phyloP scores from a whole-genome alignment of 768 basidiomycete species.

The Mycena galericulata region DNA sequence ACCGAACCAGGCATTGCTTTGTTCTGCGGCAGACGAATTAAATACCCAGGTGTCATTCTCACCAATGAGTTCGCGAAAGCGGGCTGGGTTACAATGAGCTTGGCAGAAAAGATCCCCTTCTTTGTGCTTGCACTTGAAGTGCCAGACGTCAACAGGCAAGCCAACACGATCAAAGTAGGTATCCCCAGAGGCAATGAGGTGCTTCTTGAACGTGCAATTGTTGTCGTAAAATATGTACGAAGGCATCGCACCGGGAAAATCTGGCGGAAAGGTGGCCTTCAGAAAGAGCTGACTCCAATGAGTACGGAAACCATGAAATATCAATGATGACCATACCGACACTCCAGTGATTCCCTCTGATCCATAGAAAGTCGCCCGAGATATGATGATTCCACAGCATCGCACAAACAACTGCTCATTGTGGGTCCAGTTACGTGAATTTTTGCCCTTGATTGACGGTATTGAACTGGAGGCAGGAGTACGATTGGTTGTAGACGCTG shows the following conservation, averaged over 20 bases:
- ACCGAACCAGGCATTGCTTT: constrained; percentile 42
- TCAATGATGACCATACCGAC: neutral
- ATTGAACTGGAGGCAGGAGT: neutral
- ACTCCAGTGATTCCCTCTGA: constrained; percentile 18
- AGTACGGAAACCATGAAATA: neutral
- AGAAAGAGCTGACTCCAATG: neutral
- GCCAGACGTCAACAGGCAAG: constrained; percentile 27
- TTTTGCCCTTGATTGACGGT: constrained; percentile 24
- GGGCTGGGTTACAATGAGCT: constrained; percentile 30
- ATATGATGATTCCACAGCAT: constrained; percentile 38
- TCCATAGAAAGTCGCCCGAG: constrained; percentile 30
- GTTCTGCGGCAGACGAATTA: constrained; percentile 45
- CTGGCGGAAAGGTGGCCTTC: neutral
- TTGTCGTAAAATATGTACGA: neutral
- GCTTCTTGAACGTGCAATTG: neutral
- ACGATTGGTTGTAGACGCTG: neutral
- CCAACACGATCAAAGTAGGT: neutral
- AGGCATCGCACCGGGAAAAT: neutral
- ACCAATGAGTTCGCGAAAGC: constrained; percentile 27
- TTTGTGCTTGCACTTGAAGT: constrained; percentile 24
- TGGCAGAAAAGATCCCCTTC: constrained; percentile 5
- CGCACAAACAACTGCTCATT: constrained; percentile 40
- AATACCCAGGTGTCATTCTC: constrained; percentile 41
- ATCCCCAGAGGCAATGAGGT: neutral
- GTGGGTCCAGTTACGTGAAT: constrained; percentile 32